These are phyloP conservation scores for Rhynchosporium agropyri DNA, from an alignment of 2,329 filamentous ascomycete species.

Conservation along the genomic window DNA sequence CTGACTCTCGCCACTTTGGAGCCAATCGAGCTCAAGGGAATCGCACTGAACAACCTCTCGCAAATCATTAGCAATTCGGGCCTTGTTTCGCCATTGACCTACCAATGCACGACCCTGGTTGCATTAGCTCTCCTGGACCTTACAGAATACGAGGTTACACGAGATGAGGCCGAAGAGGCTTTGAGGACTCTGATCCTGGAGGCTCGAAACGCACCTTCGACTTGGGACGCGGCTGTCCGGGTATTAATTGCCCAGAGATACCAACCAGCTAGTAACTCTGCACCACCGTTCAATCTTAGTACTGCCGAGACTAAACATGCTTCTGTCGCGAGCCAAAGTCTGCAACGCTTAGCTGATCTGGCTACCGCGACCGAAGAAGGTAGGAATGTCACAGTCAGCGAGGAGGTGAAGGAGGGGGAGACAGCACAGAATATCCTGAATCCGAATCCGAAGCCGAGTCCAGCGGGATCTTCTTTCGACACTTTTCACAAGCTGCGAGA, in stretches of 20 bases:
- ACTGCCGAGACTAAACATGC: constrained; percentile 29
- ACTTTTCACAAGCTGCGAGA: constrained; percentile 29
- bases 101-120: constrained; percentile 65
- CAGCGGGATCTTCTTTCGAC: constrained; percentile 19
- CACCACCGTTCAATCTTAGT: constrained; percentile 13
- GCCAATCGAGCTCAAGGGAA: constrained; percentile 60
- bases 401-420: constrained; percentile 29
- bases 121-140: constrained; percentile 65
- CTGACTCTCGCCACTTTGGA: constrained; percentile 60
- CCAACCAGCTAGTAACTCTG: constrained; percentile 15
- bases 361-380: constrained; percentile 38
- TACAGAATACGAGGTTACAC: constrained; percentile 55
- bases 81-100: constrained; percentile 63
- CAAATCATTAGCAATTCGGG: constrained; percentile 59
- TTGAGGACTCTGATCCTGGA: constrained; percentile 58
- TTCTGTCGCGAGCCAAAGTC: constrained; percentile 37
- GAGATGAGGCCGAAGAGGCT: constrained; percentile 58
- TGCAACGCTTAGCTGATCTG: constrained; percentile 63
- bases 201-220: constrained; percentile 50
- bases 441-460: constrained; percentile 6
- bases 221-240: constrained; percentile 61
- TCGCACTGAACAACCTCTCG: constrained; percentile 60
- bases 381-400: constrained; percentile 23
- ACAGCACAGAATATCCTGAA: constrained; percentile 9
- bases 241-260: constrained; percentile 48